These are phyloP conservation scores for Zangia roseola DNA, from an alignment of 768 basidiomycete species.

Conservation along the genomic window DNA sequence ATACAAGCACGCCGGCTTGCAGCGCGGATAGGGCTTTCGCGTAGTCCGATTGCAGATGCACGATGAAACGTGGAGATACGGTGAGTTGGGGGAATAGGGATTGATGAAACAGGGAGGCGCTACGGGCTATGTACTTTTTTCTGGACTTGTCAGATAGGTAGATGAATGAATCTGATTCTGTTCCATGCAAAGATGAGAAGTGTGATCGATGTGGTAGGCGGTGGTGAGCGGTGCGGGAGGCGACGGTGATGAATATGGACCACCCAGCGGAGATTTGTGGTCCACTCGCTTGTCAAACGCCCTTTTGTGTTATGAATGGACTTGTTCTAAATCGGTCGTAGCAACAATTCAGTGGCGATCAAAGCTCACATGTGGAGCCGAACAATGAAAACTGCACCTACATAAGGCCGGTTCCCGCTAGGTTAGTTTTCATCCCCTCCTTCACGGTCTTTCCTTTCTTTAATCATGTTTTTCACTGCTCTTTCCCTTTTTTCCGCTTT, in stretches of 20 bases:
- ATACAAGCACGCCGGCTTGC: slow-evolving; percentile 81
- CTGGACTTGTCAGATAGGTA: background rate
- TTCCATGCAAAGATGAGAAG: background rate
- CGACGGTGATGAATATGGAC: slow-evolving; percentile 11
- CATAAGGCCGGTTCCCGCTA: slow-evolving; percentile 6
- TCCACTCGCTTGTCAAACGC: too few species aligned
- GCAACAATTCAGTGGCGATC: background rate
- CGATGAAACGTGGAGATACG: slow-evolving; percentile 4
- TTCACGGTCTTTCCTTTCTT: slow-evolving; percentile 18
- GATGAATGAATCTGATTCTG: too few species aligned
- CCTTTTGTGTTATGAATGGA: background rate
- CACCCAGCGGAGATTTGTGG: too few species aligned
- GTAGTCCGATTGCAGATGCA: slow-evolving; percentile 27
- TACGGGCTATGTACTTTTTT: background rate
- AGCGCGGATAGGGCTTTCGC: slow-evolving; percentile 76
- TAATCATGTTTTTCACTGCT: slow-evolving; percentile 16
- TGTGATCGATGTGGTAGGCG: background rate
- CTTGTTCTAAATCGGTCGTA: slow-evolving; percentile 9
- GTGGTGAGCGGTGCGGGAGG: background rate
- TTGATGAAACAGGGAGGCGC: background rate
- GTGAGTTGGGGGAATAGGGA: slow-evolving; percentile 2
- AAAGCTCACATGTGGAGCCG: background rate
- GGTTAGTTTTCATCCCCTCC: background rate
- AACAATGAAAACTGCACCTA: slow-evolving; percentile 13
- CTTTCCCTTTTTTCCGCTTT: slow-evolving; percentile 23